Percentiles rank a stretch among this genome's conserved stretches.
Conservation (phyloP, 805 yeast species). For the Myxozyma neotropica region DNA sequence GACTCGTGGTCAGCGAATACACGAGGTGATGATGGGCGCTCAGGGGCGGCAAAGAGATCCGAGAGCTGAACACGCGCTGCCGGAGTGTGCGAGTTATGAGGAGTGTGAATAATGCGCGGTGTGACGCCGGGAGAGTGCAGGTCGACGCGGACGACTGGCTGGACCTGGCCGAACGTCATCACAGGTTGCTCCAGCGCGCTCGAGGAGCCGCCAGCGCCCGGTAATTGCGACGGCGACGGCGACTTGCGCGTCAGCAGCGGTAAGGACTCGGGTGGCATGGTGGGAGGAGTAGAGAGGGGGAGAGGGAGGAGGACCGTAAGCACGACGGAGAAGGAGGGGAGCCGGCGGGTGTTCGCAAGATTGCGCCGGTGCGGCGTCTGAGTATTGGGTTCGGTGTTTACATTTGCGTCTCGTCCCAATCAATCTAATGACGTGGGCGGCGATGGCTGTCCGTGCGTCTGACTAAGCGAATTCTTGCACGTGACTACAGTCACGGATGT, state of each 20-base stretch:
- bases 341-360: no score
- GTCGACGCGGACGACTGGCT: constrained; percentile 30
- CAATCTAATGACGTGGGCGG: not conserved
- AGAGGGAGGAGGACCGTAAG: not conserved
- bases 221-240: not conserved
- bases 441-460: not conserved
- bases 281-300: not conserved
- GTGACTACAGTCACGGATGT: not conserved
- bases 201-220: not conserved
- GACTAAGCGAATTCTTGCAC: no score
- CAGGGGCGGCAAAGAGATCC: not conserved
- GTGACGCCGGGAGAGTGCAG: constrained; percentile 34
- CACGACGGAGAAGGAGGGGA: not conserved
- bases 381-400: not conserved
- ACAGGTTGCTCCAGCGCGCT: not conserved
- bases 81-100: not conserved
- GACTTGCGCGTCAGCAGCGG: constrained; percentile 10
- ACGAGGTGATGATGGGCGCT: constrained; percentile 1
- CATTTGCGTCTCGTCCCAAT: not conserved
- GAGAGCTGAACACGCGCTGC: constrained; percentile 3
- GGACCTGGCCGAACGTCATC: not conserved
- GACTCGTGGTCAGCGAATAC: not conserved
- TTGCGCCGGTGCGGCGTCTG: no score
- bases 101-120: constrained; percentile 17
- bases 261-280: constrained; percentile 1